phyloP scores from a whole-genome alignment of 345 rosid species.

The Turritis glabra region DNA sequence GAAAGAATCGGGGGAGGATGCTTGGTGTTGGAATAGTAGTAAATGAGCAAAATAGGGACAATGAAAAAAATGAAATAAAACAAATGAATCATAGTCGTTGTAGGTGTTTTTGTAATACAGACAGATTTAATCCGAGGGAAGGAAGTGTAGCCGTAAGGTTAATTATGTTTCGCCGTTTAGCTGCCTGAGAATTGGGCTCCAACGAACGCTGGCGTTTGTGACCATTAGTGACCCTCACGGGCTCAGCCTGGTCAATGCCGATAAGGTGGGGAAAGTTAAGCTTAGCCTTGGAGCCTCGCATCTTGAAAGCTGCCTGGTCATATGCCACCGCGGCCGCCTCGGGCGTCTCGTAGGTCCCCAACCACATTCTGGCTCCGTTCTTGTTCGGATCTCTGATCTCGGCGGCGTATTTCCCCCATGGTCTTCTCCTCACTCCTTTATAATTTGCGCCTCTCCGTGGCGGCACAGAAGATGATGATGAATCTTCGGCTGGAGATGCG shows the following conservation, averaged over 20 bases:
- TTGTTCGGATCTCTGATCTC: constrained; percentile 48
- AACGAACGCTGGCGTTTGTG: constrained; percentile 38
- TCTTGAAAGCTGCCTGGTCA: constrained; percentile 37
- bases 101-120: constrained; percentile 12
- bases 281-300: constrained; percentile 42
- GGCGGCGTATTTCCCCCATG: constrained; percentile 55
- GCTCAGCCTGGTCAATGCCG: constrained; percentile 10
- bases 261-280: constrained; percentile 45
- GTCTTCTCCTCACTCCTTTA: constrained; percentile 46
- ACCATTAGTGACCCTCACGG: constrained; percentile 21
- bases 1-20: neutral
- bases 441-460: constrained; percentile 23
- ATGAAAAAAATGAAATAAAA: neutral
- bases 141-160: constrained; percentile 31
- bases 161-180: constrained; percentile 26
- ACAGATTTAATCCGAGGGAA: constrained; percentile 14
- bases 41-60: neutral
- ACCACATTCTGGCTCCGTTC: constrained; percentile 50
- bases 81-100: neutral
- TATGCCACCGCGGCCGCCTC: constrained; percentile 43
- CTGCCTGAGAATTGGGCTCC: constrained; percentile 8
- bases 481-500: neutral
- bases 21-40: neutral
- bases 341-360: constrained; percentile 50
- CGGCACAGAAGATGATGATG: neutral